Evolutionary conservation across 192 early-diverging fungal species (phyloP).

Genomic region (Chytriomyces sp.): DNA sequence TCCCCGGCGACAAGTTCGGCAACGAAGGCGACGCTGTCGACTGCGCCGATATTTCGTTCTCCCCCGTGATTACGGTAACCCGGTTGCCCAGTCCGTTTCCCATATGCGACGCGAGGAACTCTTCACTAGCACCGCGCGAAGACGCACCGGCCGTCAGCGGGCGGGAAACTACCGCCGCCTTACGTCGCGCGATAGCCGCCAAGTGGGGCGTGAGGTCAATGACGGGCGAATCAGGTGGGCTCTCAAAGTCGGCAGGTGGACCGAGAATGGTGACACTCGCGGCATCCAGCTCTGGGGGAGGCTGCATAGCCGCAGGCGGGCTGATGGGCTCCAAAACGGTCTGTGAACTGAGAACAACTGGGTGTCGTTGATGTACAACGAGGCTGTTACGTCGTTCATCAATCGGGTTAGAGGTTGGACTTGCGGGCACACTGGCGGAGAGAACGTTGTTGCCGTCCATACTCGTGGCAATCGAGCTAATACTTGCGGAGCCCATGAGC

Average conservation of each 20-base stretch:
- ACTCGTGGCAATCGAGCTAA: not conserved
- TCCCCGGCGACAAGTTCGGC: not conserved
- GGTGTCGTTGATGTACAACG: constrained; percentile 25
- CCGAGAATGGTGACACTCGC: not conserved
- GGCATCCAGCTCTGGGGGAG: not conserved
- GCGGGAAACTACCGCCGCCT: too few relatives aligned
- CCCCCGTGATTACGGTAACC: too few relatives aligned
- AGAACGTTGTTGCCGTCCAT: not conserved
- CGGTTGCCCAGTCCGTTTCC: too few relatives aligned
- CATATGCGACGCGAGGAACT: too few relatives aligned
- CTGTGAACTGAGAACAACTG: not conserved
- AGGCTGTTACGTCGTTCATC: not conserved
- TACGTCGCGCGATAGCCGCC: constrained; percentile 7
- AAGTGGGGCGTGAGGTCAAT: constrained; percentile 35
- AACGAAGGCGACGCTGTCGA: not conserved
- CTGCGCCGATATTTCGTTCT: too few relatives aligned
- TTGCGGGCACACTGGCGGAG: constrained; percentile 1
- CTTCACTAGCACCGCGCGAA: too few relatives aligned
- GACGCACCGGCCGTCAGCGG: too few relatives aligned
- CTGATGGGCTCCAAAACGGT: not conserved
- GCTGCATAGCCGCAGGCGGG: not conserved
- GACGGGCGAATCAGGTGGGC: constrained; percentile 8
- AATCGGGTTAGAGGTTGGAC: constrained; percentile 2
- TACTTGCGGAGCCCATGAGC: not conserved
- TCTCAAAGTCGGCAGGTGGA: not conserved